A percentile compares a stretch with the other conserved stretches of the same genome.
Conservation (phyloP, 768 basidiomycete genomes). For the Candolleomyces eurysporus region DNA sequence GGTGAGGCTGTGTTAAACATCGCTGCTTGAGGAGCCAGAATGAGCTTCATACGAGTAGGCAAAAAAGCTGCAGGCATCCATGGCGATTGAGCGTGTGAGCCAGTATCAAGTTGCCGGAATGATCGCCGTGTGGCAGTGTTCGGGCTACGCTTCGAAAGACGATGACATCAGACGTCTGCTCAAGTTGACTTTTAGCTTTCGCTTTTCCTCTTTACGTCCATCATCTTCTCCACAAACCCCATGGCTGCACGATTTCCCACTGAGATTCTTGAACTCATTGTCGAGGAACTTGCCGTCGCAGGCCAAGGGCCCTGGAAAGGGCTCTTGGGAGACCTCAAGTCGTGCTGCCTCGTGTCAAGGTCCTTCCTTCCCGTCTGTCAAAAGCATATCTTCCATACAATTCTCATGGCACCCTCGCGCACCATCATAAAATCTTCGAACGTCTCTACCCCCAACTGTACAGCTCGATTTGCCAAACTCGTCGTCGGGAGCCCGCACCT, state of each 20-base stretch:
- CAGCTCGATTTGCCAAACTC: background rate
- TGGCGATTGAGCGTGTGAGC: too few relatives aligned
- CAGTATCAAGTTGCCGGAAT: too few relatives aligned
- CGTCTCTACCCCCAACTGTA: background rate
- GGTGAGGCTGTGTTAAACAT: too few relatives aligned
- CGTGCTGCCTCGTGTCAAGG: background rate
- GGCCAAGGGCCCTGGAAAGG: slow-evolving; percentile 1
- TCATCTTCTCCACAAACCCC: too few relatives aligned
- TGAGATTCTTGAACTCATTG: slow-evolving; percentile 1
- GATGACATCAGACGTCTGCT: too few relatives aligned
- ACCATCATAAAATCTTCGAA: background rate
- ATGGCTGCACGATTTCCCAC: background rate
- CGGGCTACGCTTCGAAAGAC: too few relatives aligned
- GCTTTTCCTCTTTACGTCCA: too few relatives aligned
- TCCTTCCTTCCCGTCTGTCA: background rate
- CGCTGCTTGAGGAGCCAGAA: too few relatives aligned
- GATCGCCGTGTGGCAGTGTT: too few relatives aligned
- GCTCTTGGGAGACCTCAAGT: background rate
- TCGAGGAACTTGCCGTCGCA: background rate
- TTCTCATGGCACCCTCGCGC: background rate
- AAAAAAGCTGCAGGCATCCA: too few relatives aligned
- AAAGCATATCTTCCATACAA: background rate
- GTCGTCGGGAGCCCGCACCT: background rate
- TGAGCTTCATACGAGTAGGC: too few relatives aligned
- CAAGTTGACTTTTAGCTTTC: too few relatives aligned